These are phyloP conservation scores for Phytopythium ostracodes DNA, from an alignment of 352 stramenopile species.

Conservation along the genomic window DNA sequence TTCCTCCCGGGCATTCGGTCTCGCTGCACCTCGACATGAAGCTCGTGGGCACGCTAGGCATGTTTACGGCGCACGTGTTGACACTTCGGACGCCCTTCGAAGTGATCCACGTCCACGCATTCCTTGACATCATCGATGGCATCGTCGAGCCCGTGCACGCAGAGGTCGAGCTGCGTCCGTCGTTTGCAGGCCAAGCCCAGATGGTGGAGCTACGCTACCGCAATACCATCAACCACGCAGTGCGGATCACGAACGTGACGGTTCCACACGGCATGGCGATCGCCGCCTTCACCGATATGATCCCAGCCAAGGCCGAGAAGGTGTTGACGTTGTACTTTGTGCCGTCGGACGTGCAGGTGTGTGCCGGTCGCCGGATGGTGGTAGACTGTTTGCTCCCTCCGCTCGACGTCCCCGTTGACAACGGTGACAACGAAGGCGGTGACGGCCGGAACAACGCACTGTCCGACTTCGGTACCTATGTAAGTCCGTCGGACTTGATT, in stretches of 20 bases:
- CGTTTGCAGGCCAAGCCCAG: constrained; percentile 29
- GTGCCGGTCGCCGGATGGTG: constrained; percentile 20
- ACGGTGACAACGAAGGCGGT: background rate
- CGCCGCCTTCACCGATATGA: background rate
- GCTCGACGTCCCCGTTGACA: background rate
- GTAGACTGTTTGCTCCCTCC: constrained; percentile 34
- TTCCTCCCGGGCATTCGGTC: constrained; percentile 25
- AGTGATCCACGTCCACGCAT: constrained; percentile 30
- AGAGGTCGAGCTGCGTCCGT: constrained; percentile 24
- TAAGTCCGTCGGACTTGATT: constrained; percentile 24
- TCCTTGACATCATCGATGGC: constrained; percentile 28
- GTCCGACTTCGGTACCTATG: constrained; percentile 31
- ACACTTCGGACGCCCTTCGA: constrained; percentile 33
- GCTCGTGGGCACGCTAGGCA: constrained; percentile 16
- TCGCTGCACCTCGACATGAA: constrained; percentile 23
- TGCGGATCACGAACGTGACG: constrained; percentile 1
- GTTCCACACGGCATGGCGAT: background rate
- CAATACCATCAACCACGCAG: constrained; percentile 35
- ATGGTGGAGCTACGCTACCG: constrained; percentile 33
- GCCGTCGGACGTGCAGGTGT: constrained; percentile 23
- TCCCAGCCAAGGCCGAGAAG: constrained; percentile 1
- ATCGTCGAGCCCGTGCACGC: constrained; percentile 23
- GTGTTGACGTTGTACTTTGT: constrained; percentile 24
- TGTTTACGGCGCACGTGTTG: constrained; percentile 28
- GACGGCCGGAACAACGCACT: constrained; percentile 9